Base-by-base conservation (phyloP, 192 early-diverging fungal species). In the Gigaspora rosea region DNA sequence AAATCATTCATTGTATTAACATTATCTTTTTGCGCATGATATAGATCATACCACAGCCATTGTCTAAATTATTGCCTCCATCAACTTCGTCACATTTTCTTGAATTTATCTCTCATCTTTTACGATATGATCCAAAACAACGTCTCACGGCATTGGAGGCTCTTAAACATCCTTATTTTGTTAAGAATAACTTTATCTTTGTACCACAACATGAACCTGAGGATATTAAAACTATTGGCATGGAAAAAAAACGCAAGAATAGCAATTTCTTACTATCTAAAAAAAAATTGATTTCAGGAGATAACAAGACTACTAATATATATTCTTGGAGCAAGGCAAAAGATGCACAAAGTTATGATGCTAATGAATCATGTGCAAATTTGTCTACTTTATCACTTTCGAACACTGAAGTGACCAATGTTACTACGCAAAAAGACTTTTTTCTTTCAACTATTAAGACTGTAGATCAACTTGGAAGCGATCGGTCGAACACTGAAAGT, bases 71-170 rank as follows among this genome's bases (percentile, higher is more conserved):
- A 18, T 73, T 73, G 8, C 12, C 72, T 58, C 56, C 27, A 18
- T n/a, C 16, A 12, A 73, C 72, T 47, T 33, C 72, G 13, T 33
- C 36, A n/a, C 27, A 41, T 59, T 73, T 73, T 47, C 27, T 73
- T 73, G 46, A 73, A 73, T 59, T 73, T 59, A 11, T 73, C 41
- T 35, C 33, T 22, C 57, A 73, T 16, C n/a, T 73, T 33, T 59
- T 73, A 20, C 72, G 36, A 18, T 73, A 73, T 58, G 49, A 73
- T 73, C 72, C 72, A 20, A 36, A 20, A n/a, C 72, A 59, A 46
- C 72, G 72, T 56, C 49, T 73, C 10, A 73, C 54, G 20, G 52
- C 72, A 3, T 59, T 73, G 3, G 72, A 59, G 8, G 56, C 72
- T 35, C 57, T 73, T 22, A 56, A 59, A 12, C 72, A 73, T 22